Conservation (phyloP, 352 stramenopile species). For the Thraustochytrium striatum region DNA sequence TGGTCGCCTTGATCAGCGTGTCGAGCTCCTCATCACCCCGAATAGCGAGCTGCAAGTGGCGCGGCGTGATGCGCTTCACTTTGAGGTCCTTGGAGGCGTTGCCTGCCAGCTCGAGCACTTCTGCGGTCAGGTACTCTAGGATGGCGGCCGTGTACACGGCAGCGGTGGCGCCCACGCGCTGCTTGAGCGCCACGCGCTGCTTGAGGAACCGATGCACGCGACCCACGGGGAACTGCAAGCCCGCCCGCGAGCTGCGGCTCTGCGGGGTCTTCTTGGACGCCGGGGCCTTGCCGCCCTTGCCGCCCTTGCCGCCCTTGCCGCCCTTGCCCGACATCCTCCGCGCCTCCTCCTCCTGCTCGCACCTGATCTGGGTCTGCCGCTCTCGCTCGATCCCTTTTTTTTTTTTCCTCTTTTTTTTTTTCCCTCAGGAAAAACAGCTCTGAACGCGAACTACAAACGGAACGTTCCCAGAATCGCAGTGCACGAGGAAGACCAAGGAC, state of each 20-base stretch:
- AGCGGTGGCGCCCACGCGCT: slow-evolving; percentile 97
- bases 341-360: neutral
- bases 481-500: too few species aligned
- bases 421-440: too few species aligned
- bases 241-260: slow-evolving; percentile 93
- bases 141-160: slow-evolving; percentile 99
- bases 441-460: too few species aligned
- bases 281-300: slow-evolving; percentile 98
- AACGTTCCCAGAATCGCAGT: too few species aligned
- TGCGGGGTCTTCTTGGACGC: slow-evolving; percentile 98
- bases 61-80: slow-evolving; percentile 96
- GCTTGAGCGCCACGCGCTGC: slow-evolving; percentile 92
- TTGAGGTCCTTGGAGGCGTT: slow-evolving; percentile 95
- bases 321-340: slow-evolving; percentile 60
- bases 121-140: slow-evolving; percentile 98
- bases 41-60: slow-evolving; percentile 98
- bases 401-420: too few species aligned
- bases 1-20: slow-evolving; percentile 99
- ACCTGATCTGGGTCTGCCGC: too few species aligned
- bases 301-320: slow-evolving; percentile 75
- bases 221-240: slow-evolving; percentile 97
- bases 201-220: slow-evolving; percentile 99
- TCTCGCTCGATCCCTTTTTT: too few species aligned
- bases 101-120: slow-evolving; percentile 98
- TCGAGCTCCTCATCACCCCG: slow-evolving; percentile 99